phyloP scores from a whole-genome alignment of 2,329 filamentous ascomycete genomes.

The Aureobasidium namibiae region DNA sequence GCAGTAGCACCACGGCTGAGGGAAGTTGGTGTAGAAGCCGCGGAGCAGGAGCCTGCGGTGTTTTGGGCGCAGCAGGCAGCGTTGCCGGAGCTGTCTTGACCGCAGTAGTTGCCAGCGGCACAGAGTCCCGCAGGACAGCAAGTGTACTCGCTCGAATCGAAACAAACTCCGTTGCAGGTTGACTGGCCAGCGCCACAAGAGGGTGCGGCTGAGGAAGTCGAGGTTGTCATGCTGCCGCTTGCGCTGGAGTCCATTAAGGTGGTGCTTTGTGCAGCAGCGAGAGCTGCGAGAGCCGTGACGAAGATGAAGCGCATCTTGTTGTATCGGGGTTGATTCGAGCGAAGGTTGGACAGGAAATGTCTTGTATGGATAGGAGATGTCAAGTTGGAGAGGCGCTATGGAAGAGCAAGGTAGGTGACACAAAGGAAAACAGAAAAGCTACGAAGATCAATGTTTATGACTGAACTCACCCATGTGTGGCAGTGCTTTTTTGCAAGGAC shows the following conservation, averaged over 20 bases:
- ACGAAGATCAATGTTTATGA: neutral
- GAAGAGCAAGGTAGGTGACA: neutral
- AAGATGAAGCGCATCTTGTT: slow-evolving; percentile 11
- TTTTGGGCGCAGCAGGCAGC: slow-evolving; percentile 12
- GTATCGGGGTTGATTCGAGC: neutral
- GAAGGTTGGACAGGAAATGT: neutral
- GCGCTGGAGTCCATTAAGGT: neutral
- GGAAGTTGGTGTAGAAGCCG: slow-evolving; percentile 9
- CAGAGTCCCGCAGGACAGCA: slow-evolving; percentile 9
- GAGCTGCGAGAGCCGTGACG: slow-evolving; percentile 2
- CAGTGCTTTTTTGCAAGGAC: neutral
- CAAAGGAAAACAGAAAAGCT: neutral
- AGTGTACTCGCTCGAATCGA: neutral
- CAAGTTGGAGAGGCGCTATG: neutral
- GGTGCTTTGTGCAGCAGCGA: slow-evolving; percentile 9
- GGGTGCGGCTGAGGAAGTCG: neutral
- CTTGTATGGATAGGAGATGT: neutral
- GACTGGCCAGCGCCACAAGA: slow-evolving; percentile 10
- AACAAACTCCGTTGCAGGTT: slow-evolving; percentile 12
- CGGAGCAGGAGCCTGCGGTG: slow-evolving; percentile 10
- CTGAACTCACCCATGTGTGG: neutral
- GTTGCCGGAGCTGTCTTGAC: slow-evolving; percentile 7
- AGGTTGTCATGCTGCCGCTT: slow-evolving; percentile 6
- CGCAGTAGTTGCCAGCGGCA: slow-evolving; percentile 10
- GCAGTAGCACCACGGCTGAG: slow-evolving; percentile 8